These are phyloP conservation scores for Tolypocladium inflatum DNA, from an alignment of 2,329 filamentous ascomycete species.

Conservation along the genomic window DNA sequence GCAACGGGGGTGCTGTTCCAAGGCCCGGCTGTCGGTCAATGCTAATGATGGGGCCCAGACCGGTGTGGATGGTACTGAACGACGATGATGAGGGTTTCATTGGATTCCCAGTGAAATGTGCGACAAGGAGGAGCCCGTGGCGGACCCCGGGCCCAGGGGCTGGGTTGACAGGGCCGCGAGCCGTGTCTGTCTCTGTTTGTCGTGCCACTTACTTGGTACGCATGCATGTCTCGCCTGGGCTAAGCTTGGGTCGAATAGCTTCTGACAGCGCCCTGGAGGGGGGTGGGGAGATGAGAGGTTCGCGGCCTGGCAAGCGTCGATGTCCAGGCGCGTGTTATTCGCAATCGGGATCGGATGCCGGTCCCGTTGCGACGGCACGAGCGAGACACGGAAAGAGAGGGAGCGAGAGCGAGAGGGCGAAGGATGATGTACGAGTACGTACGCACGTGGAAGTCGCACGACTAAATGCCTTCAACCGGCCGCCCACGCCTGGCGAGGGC, in stretches of 20 bases:
- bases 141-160: background rate
- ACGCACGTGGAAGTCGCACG: background rate
- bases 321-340: background rate
- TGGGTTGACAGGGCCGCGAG: background rate
- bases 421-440: background rate
- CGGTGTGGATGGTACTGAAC: background rate
- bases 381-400: background rate
- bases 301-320: background rate
- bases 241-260: background rate
- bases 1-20: background rate
- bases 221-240: background rate
- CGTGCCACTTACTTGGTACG: background rate
- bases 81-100: background rate
- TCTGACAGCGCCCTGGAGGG: background rate
- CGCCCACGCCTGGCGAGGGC: background rate
- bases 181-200: background rate
- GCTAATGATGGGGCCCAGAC: background rate
- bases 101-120: background rate
- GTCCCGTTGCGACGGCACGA: background rate
- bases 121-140: background rate
- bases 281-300: background rate
- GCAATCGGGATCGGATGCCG: background rate
- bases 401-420: background rate
- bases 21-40: background rate
- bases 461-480: background rate